Evolutionary conservation across 768 basidiomycete species (phyloP), one percentile per base, ranked within the genome.

Genomic region (Boletus barrowsii): DNA sequence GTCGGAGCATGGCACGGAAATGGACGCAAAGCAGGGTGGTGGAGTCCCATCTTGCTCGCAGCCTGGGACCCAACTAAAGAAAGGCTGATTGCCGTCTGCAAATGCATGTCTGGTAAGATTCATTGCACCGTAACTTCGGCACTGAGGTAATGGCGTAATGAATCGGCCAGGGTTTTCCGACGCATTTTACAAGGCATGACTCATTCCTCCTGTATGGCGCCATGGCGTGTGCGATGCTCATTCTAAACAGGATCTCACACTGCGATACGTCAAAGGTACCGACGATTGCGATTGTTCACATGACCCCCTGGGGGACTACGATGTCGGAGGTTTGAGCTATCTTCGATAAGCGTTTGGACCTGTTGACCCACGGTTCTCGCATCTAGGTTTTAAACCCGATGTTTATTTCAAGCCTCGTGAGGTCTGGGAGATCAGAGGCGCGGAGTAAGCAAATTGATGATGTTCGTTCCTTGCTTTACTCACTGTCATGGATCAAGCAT

Each of bases 401-500:
- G 79, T 87, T 36, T 90, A 84, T 67, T 88, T 90, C 65, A 79
- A 76, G 58, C 87, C 88, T 18, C 73, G 73, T 53, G 83, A 89
- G 65, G 90, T 93, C 15, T 97, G 94, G 94, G 93, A 97, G 73
- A 88, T 96, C 53, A 80, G 83, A 26, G 85, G 87, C 37, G 86
- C 88, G 55, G 84, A 88, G 86, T 83, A 58, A 67, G 76, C 67
- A 47, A 29, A 46, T 55, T 36, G 0, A 10, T 40, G 54, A 4
- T 26, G 13, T 40, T 51, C 46, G 15, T 15, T 37, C 35, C 20
- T 43, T 17, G 10, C 47, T 35, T 36, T 48, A 62, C 62, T 55
- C 47, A 60, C 47, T 18, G 36, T 55, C 13, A 30, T 55, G 47
- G 20, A 40, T 35, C 10, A 47, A 90, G 87, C 63, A 80, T 94